Conservation (phyloP, 306 rosid genomes). For the Arachis hypogaea region DNA sequence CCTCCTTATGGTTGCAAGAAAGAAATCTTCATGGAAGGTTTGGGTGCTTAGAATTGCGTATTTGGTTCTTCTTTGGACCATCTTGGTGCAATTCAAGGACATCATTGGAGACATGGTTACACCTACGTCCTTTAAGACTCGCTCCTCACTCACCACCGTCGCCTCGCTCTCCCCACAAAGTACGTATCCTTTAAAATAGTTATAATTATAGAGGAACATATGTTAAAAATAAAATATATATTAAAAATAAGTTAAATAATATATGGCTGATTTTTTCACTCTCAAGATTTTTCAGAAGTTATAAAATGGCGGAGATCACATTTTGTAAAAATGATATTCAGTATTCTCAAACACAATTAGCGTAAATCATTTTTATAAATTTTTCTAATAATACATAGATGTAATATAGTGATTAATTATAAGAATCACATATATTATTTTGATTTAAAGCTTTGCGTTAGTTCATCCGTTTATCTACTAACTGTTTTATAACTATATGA, state of each 20-base stretch:
- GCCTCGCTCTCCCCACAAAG: constrained; percentile 41
- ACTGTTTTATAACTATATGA: too few species aligned
- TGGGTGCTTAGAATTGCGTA: constrained; percentile 53
- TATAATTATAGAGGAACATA: too few species aligned
- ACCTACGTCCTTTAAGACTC: constrained; percentile 39
- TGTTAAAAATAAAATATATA: too few species aligned
- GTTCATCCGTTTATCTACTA: too few species aligned
- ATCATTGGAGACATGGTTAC: constrained; percentile 36
- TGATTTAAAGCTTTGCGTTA: too few species aligned
- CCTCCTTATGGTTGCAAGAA: constrained; percentile 17
- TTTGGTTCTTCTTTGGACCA: constrained; percentile 53
- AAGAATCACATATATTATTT: background rate
- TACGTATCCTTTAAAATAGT: background rate
- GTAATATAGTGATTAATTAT: background rate
- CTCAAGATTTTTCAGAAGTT: background rate
- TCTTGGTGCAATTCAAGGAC: constrained; percentile 48
- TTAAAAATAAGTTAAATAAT: too few species aligned
- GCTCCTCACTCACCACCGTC: background rate
- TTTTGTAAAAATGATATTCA: too few species aligned
- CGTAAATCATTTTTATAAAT: too few species aligned
- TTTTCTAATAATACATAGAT: too few species aligned
- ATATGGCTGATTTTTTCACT: background rate
- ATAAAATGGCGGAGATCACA: too few species aligned
- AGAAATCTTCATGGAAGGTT: constrained; percentile 36
- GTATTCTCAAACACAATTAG: too few species aligned